Conservation (phyloP, 2,329 filamentous ascomycete species). For the Thielaviopsis populi region DNA sequence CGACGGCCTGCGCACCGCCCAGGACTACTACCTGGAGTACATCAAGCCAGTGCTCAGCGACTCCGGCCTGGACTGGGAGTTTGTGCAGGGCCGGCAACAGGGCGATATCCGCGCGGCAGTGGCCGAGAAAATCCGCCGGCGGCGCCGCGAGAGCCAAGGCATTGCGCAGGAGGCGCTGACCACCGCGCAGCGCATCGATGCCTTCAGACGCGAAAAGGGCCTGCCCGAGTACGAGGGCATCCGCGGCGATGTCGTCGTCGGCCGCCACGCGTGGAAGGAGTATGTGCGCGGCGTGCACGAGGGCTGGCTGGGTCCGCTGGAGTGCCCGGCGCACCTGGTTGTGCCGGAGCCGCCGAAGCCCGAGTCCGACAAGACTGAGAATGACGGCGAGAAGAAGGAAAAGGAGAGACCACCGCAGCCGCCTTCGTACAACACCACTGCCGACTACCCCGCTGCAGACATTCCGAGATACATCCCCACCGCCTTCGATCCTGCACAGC, state of each 20-base stretch:
- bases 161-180: constrained; percentile 34
- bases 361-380: constrained; percentile 20
- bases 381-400: constrained; percentile 36
- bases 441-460: constrained; percentile 52
- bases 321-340: constrained; percentile 36
- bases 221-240: constrained; percentile 58
- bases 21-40: constrained; percentile 92
- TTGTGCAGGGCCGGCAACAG: constrained; percentile 78
- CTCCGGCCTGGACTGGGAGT: constrained; percentile 88
- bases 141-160: constrained; percentile 43
- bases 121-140: constrained; percentile 70
- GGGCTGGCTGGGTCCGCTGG: constrained; percentile 82
- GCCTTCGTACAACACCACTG: constrained; percentile 56
- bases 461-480: constrained; percentile 52
- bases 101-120: constrained; percentile 82
- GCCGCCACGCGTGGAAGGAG: constrained; percentile 92
- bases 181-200: constrained; percentile 42
- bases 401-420: constrained; percentile 46
- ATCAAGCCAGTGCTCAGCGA: constrained; percentile 84
- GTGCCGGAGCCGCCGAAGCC: constrained; percentile 20
- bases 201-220: constrained; percentile 48
- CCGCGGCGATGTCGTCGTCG: constrained; percentile 75
- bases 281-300: constrained; percentile 88
- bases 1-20: constrained; percentile 67
- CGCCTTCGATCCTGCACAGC: constrained; percentile 56